A percentile compares a stretch with the other conserved stretches of the same genome.
These are phyloP conservation scores for Suillus subaureus DNA, from an alignment of 768 basidiomycete species.

Conservation along the genomic window DNA sequence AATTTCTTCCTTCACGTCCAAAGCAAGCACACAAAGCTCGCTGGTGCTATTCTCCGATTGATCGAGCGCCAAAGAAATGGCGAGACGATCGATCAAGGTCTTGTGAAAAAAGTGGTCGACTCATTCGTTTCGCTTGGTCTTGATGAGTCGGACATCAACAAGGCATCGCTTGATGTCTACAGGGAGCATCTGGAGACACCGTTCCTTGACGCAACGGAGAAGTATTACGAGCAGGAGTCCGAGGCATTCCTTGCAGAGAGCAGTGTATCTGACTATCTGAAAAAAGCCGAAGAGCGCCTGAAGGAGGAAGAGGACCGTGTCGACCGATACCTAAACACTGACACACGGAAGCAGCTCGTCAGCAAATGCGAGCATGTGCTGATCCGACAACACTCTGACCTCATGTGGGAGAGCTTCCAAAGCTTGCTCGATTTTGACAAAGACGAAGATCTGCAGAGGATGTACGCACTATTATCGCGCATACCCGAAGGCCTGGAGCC, in stretches of 20 bases:
- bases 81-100: slow-evolving; percentile 87
- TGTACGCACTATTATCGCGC: slow-evolving; percentile 91
- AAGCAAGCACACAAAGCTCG: slow-evolving; percentile 77
- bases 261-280: slow-evolving; percentile 92
- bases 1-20: slow-evolving; percentile 92
- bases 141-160: slow-evolving; percentile 90
- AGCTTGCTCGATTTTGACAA: slow-evolving; percentile 88
- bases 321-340: slow-evolving; percentile 89
- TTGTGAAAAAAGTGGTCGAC: slow-evolving; percentile 94
- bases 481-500: slow-evolving; percentile 92
- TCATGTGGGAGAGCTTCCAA: slow-evolving; percentile 95
- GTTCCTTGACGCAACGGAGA: slow-evolving; percentile 87
- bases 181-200: slow-evolving; percentile 86
- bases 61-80: slow-evolving; percentile 96
- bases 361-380: slow-evolving; percentile 90
- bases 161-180: slow-evolving; percentile 92
- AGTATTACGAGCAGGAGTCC: slow-evolving; percentile 91
- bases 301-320: slow-evolving; percentile 95
- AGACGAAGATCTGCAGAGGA: slow-evolving; percentile 91
- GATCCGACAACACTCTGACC: slow-evolving; percentile 79
- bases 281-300: slow-evolving; percentile 90
- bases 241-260: slow-evolving; percentile 87
- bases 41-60: slow-evolving; percentile 82
- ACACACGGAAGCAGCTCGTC: slow-evolving; percentile 80
- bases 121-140: slow-evolving; percentile 94